Conservation (phyloP, 305 asterid genomes). For the Withania somnifera region DNA sequence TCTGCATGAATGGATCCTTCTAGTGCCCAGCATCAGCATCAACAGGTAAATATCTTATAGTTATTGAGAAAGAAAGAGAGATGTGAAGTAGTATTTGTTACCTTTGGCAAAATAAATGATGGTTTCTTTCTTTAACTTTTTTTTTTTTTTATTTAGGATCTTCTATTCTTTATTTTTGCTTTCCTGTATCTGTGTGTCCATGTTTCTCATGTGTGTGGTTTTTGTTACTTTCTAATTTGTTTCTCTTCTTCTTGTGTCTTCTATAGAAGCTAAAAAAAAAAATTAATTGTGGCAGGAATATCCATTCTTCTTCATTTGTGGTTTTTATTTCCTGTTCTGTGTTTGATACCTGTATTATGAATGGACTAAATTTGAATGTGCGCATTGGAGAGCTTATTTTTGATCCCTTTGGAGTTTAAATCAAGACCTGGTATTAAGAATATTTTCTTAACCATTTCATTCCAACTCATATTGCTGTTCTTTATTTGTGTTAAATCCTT, state of each 20-base stretch:
- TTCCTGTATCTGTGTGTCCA: not conserved
- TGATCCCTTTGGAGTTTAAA: too few relatives aligned
- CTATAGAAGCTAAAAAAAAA: not conserved
- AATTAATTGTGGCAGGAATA: not conserved
- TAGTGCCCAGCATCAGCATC: conserved; percentile 24
- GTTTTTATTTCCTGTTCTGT: too few relatives aligned
- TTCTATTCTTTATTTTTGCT: not conserved
- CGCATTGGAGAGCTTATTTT: too few relatives aligned
- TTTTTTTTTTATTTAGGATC: too few relatives aligned
- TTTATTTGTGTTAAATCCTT: not conserved
- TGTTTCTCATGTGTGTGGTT: too few relatives aligned
- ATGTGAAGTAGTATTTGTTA: not conserved
- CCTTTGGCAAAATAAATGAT: not conserved
- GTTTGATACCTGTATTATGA: too few relatives aligned
- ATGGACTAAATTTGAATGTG: too few relatives aligned
- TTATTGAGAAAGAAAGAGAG: not conserved
- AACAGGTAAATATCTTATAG: conserved; percentile 30
- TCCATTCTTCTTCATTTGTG: too few relatives aligned
- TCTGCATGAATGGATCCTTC: conserved; percentile 59
- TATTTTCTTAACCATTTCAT: too few relatives aligned
- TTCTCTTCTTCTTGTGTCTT: not conserved
- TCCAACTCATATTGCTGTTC: too few relatives aligned
- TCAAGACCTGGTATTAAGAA: too few relatives aligned
- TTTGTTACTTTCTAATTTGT: too few relatives aligned
- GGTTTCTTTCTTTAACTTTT: not conserved